Evolutionary conservation across 768 basidiomycete genomes (phyloP).

Genomic region (Crepidotus variabilis): DNA sequence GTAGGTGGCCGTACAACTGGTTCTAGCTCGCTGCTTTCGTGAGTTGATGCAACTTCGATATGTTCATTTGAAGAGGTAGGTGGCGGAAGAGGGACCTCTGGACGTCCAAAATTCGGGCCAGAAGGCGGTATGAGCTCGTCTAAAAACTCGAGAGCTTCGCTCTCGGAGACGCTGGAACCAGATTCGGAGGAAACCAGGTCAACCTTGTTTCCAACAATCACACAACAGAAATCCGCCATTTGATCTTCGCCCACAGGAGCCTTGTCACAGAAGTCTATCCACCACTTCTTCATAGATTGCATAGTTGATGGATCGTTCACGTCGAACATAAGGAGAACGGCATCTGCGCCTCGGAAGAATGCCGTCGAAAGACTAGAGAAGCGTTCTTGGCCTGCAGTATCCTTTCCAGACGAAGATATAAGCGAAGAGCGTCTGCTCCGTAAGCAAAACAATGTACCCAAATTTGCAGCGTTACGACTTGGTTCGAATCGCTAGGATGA

Average conservation of each 20-base stretch:
- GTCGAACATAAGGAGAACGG: conserved; percentile 78
- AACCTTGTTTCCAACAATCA: conserved; percentile 78
- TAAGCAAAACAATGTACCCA: conserved; percentile 31
- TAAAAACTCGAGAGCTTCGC: conserved; percentile 50
- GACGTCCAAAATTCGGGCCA: background rate
- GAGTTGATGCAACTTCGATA: background rate
- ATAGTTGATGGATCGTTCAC: conserved; percentile 66
- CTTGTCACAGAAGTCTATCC: conserved; percentile 66
- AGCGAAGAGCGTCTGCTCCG: conserved; percentile 1
- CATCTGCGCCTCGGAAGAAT: conserved; percentile 85
- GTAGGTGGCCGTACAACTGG: background rate
- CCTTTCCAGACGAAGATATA: conserved; percentile 36
- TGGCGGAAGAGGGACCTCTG: background rate
- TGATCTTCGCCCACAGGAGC: conserved; percentile 69
- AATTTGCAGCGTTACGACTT: conserved; percentile 65
- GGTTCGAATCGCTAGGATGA: conserved; percentile 49
- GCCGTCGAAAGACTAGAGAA: conserved; percentile 80
- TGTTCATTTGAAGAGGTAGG: conserved; percentile 1
- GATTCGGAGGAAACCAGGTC: conserved; percentile 41
- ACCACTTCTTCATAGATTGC: conserved; percentile 64
- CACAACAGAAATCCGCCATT: conserved; percentile 60
- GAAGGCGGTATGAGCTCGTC: conserved; percentile 51
- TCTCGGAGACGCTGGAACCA: conserved; percentile 26
- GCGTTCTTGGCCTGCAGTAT: conserved; percentile 85
- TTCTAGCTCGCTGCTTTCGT: too few relatives aligned